Evolutionary conservation across 2,329 filamentous ascomycete genomes (phyloP).

Genomic region (Paracoccidioides lutzii): DNA sequence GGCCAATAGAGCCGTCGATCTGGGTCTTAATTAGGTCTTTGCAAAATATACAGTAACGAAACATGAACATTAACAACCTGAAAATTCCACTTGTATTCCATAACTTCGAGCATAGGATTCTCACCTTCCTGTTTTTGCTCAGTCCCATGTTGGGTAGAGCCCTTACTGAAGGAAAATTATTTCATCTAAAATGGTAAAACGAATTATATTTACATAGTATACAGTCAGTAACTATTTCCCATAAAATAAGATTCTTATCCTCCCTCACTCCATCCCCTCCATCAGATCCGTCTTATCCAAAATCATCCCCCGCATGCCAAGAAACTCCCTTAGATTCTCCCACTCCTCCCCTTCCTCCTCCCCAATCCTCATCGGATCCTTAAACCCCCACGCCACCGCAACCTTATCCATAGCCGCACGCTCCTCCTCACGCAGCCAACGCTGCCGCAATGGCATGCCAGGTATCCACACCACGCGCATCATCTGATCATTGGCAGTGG

Average conservation of each 20-base stretch:
- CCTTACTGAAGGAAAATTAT: background rate
- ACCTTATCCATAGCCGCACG: constrained; percentile 74
- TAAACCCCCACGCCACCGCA: constrained; percentile 83
- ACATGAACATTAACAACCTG: background rate
- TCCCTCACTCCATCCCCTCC: constrained; percentile 69
- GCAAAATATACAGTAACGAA: background rate
- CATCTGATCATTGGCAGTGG: constrained; percentile 91
- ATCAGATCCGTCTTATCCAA: constrained; percentile 81
- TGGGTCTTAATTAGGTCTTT: background rate
- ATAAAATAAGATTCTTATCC: background rate
- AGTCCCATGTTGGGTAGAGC: too few species aligned
- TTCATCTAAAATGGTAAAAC: background rate
- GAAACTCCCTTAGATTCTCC: constrained; percentile 72
- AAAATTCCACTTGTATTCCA: background rate
- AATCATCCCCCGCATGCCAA: constrained; percentile 73
- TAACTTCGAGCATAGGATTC: background rate
- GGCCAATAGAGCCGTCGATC: too few species aligned
- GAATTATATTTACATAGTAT: background rate
- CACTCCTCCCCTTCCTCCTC: constrained; percentile 88
- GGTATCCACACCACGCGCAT: constrained; percentile 79
- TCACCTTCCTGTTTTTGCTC: background rate
- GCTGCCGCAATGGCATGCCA: constrained; percentile 64
- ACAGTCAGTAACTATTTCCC: background rate
- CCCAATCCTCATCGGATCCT: constrained; percentile 62
- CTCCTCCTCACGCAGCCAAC: constrained; percentile 86